Evolutionary conservation across 164 flowering plant genomes (phyloP), one percentile per base, ranked within the genome.

Genomic region (Magnolia kwangsiensis): DNA sequence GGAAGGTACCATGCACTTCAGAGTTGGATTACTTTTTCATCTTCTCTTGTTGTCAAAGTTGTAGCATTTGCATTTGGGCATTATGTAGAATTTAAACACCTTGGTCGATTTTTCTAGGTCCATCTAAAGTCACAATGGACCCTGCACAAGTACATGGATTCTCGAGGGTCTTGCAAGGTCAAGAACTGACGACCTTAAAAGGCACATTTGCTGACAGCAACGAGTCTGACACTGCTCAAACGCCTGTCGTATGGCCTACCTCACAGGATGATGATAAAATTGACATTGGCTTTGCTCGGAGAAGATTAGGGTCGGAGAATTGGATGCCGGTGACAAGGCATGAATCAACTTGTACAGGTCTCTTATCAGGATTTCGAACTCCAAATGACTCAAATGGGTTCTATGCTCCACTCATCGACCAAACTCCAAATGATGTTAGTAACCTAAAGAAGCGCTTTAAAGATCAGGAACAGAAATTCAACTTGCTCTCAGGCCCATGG

Each of bases 91-190:
- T 58, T 65, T 65, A 27, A 65, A 11, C 68, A 11, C 24, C 27
- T 65, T 21, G 11, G 8, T 65, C 24, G 9, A 23, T n/a, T 65
- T 27, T 20, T 65, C 68, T 75, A 92, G 97, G 89, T 81, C 85
- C 90, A 77, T 86, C 90, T 24, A 94, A 86, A 79, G 87, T 81
- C 29, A 71, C 84, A 27, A 74, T 81, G 69, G 98, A 93, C 84
- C 91, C 92, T 81, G 74, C 89, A 79, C 83, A 87, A 23, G 79
- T 80, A 67, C 85, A 75, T 84, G 94, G 89, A 67, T 87, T 87
- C 76, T 78, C 92, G 67, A 91, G 95, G 95, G 91, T 88, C 90
- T 91, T 89, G 90, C 93, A 96, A 89, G 90, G 92, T 88, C 97
- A 94, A 90, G 98, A 94, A 84, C 71, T 81, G 63, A 78, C 89